Percentiles rank a stretch among this genome's conserved stretches.
These are phyloP conservation scores for Starmerella vitae DNA, from an alignment of 805 yeast species.

Conservation along the genomic window DNA sequence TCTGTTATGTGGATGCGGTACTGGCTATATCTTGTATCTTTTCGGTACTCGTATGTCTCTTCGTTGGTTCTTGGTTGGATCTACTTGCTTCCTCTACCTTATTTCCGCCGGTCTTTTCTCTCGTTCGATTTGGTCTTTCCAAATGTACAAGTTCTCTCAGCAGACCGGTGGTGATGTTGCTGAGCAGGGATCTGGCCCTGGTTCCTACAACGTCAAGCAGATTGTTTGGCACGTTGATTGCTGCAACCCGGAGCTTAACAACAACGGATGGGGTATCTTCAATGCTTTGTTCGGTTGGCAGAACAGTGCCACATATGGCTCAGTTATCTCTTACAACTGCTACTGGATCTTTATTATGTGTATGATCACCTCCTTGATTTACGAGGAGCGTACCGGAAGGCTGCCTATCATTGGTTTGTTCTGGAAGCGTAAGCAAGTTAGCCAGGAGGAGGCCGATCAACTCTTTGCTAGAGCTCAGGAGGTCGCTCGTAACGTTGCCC, in stretches of 20 bases:
- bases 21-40: constrained; percentile 61
- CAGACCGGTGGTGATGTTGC: constrained; percentile 89
- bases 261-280: constrained; percentile 90
- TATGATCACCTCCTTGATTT: constrained; percentile 48
- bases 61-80: constrained; percentile 72
- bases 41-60: constrained; percentile 75
- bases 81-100: constrained; percentile 79
- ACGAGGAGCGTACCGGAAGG: constrained; percentile 74
- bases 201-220: constrained; percentile 69
- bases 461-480: constrained; percentile 21
- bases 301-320: constrained; percentile 87
- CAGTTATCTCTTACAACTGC: constrained; percentile 73
- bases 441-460: constrained; percentile 29
- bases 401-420: constrained; percentile 41
- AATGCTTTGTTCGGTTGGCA: constrained; percentile 95
- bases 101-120: constrained; percentile 89
- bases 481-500: constrained; percentile 12
- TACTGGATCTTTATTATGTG: constrained; percentile 68
- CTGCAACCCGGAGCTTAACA: constrained; percentile 74
- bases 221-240: constrained; percentile 95
- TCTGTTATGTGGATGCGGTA: constrained; percentile 57
- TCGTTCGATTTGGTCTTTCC: constrained; percentile 84
- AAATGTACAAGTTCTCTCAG: constrained; percentile 47
- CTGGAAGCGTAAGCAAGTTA: constrained; percentile 30
- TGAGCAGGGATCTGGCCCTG: constrained; percentile 87